These are phyloP conservation scores for Gentiana macrophylla DNA, from an alignment of 257 asterid species.

Conservation along the genomic window DNA sequence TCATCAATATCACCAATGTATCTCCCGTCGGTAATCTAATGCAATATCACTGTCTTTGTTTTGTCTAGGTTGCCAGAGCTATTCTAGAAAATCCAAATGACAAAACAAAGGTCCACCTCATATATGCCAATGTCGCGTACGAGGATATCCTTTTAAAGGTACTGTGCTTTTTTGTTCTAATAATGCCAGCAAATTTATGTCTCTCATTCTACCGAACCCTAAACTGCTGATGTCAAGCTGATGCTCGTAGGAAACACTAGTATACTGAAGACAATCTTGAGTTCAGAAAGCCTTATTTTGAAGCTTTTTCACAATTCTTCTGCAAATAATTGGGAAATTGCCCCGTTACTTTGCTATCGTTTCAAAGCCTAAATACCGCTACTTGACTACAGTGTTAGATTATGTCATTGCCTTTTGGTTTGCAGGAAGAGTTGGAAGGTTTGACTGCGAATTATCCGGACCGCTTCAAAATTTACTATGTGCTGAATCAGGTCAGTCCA, in stretches of 20 bases:
- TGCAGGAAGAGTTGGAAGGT: constrained; percentile 68
- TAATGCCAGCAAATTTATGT: background rate
- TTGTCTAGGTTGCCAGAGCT: constrained; percentile 74
- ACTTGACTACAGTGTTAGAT: background rate
- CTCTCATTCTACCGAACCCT: too few relatives aligned
- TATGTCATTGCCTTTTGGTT: constrained; percentile 5
- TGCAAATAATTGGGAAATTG: too few relatives aligned
- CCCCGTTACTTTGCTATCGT: too few relatives aligned
- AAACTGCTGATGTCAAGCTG: background rate
- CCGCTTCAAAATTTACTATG: constrained; percentile 62
- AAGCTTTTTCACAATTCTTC: too few relatives aligned
- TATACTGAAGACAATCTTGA: too few relatives aligned
- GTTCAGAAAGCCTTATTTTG: too few relatives aligned
- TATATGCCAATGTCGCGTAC: constrained; percentile 78
- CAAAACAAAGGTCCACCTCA: constrained; percentile 64
- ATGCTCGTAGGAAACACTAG: too few relatives aligned
- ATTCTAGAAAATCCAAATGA: constrained; percentile 77
- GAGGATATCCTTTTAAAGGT: constrained; percentile 96
- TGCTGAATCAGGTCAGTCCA: constrained; percentile 61
- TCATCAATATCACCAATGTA: background rate
- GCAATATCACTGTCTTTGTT: constrained; percentile 5
- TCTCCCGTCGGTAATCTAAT: background rate
- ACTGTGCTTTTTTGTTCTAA: constrained; percentile 3
- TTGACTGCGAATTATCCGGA: constrained; percentile 47
- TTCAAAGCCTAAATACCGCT: too few relatives aligned